Evolutionary conservation across 768 basidiomycete species (phyloP).

Genomic region (Phaeotremella fagi): DNA sequence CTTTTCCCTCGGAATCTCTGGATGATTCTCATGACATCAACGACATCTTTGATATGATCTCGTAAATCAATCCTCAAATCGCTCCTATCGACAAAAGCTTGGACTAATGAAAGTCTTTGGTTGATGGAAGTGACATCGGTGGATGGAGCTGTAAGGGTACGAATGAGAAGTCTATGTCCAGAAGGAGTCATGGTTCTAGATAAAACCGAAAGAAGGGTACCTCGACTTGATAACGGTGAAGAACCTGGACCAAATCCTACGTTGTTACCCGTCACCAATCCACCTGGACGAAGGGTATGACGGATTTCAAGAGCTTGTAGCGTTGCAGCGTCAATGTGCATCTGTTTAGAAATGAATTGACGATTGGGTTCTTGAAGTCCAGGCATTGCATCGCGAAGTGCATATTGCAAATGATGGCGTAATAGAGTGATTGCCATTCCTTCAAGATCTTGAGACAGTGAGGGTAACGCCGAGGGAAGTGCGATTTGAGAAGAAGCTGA

Average conservation of each 20-base stretch:
- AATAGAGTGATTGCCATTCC: slow-evolving; percentile 27
- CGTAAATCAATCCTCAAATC: slow-evolving; percentile 38
- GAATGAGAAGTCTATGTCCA: slow-evolving; percentile 41
- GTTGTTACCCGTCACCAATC: slow-evolving; percentile 1
- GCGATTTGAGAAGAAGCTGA: slow-evolving; percentile 3
- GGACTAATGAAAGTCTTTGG: slow-evolving; percentile 35
- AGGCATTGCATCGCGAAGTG: slow-evolving; percentile 42
- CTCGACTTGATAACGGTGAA: slow-evolving; percentile 34
- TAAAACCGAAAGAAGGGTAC: slow-evolving; percentile 45
- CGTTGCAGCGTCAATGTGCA: slow-evolving; percentile 48
- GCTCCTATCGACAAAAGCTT: slow-evolving; percentile 32
- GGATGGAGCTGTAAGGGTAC: slow-evolving; percentile 41
- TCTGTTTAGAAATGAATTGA: slow-evolving; percentile 19
- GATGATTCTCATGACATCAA: slow-evolving; percentile 41
- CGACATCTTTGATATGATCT: slow-evolving; percentile 22
- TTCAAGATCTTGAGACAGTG: slow-evolving; percentile 14
- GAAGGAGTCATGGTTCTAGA: slow-evolving; percentile 37
- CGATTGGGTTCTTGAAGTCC: slow-evolving; percentile 27
- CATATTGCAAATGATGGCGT: slow-evolving; percentile 38
- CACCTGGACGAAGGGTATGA: slow-evolving; percentile 41
- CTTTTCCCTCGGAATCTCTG: slow-evolving; percentile 36
- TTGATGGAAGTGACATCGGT: slow-evolving; percentile 31
- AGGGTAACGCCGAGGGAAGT: background rate
- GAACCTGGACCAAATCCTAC: slow-evolving; percentile 1
- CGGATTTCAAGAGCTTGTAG: slow-evolving; percentile 45